Percentiles rank a stretch among this genome's conserved stretches.
phyloP scores from a whole-genome alignment of 306 rosid genomes.

The Acacia crassicarpa region DNA sequence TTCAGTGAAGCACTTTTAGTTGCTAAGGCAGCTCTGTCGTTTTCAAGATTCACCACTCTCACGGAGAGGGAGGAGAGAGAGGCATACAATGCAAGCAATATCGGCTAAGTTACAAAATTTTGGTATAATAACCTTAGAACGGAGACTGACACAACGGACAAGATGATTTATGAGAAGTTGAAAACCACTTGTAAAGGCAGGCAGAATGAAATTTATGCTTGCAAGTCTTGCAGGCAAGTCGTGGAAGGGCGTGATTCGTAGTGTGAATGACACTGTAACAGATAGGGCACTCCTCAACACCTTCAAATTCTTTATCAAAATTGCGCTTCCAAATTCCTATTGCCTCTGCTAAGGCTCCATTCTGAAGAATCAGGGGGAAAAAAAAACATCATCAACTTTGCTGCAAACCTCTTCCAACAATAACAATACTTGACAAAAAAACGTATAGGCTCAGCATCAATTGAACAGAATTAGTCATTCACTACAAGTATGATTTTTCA shows the following conservation, averaged over 20 bases:
- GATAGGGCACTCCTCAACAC: conserved; percentile 96
- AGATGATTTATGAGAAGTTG: conserved; percentile 95
- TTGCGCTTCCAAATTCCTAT: conserved; percentile 91
- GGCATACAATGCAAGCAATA: conserved; percentile 23
- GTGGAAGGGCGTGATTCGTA: conserved; percentile 83
- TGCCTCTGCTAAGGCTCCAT: conserved; percentile 96
- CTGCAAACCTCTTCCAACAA: not conserved
- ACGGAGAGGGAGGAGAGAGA: not conserved
- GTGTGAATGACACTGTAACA: conserved; percentile 98
- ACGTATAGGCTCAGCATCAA: not conserved
- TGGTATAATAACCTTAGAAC: conserved; percentile 44
- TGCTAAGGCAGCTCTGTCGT: not conserved
- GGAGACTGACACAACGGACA: conserved; percentile 98
- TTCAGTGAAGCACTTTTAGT: not conserved
- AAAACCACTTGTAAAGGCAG: conserved; percentile 92
- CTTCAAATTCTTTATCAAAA: conserved; percentile 97
- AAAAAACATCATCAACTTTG: conserved; percentile 26
- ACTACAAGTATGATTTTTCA: conserved; percentile 1
- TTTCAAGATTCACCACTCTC: conserved; percentile 20
- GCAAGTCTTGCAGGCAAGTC: conserved; percentile 97
- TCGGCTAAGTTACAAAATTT: conserved; percentile 19
- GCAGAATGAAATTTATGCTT: conserved; percentile 97
- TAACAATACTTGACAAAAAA: conserved; percentile 15
- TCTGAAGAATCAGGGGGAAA: conserved; percentile 57
- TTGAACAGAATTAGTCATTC: conserved; percentile 3